These are phyloP conservation scores for Mucor irregularis DNA, from an alignment of 371 early-diverging fungal genomes.

Conservation along the genomic window DNA sequence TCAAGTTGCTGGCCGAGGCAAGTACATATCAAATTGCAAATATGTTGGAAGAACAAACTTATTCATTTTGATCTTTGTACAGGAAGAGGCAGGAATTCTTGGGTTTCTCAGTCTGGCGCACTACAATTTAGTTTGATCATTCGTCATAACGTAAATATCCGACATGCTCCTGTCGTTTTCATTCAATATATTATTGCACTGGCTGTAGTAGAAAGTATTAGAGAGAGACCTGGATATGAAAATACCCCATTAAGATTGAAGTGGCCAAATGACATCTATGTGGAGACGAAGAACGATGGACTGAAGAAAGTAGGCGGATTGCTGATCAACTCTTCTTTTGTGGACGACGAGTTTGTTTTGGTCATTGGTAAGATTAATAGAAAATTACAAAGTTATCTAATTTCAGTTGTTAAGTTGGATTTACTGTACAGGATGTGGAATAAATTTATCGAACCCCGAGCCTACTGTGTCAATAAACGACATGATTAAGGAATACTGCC, in stretches of 20 bases:
- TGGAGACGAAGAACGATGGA: conserved; percentile 28
- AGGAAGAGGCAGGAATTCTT: conserved; percentile 80
- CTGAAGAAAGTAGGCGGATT: conserved; percentile 87
- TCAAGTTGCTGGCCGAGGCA: conserved; percentile 80
- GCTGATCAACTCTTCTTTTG: conserved; percentile 79
- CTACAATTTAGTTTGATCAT: conserved; percentile 84
- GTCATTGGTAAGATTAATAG: conserved; percentile 84
- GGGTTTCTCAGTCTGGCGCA: conserved; percentile 93
- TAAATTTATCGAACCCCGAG: conserved; percentile 79
- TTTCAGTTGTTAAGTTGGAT: no score
- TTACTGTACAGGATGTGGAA: conserved; percentile 81
- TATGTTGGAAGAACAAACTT: neutral
- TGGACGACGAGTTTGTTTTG: conserved; percentile 69
- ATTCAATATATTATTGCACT: conserved; percentile 89
- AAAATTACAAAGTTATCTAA: no score
- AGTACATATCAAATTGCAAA: neutral
- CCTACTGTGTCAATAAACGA: conserved; percentile 89
- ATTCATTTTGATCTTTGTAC: neutral
- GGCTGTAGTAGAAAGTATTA: conserved; percentile 81
- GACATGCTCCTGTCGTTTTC: conserved; percentile 71
- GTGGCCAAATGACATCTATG: conserved; percentile 98
- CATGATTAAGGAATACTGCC: conserved; percentile 61
- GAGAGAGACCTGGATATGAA: conserved; percentile 70
- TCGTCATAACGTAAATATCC: conserved; percentile 61
- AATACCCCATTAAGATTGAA: conserved; percentile 82